Evolutionary conservation across 75 land plant species (phyloP), one percentile per base, ranked within the genome.

Genomic region (Chamaecyparis obtusa): DNA sequence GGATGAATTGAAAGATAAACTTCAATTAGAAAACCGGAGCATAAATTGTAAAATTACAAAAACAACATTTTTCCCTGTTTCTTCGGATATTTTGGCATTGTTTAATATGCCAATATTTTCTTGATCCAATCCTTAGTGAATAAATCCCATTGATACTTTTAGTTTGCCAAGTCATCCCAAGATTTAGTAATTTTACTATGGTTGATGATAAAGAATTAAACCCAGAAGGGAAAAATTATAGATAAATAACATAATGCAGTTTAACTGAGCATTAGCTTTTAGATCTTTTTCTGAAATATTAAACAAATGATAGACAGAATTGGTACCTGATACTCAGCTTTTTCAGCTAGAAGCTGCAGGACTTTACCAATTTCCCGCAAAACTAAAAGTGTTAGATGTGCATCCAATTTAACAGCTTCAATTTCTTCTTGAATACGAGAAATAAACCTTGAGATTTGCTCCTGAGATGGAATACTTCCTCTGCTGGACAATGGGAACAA

Each of bases 371-470:
- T 93, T 90, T 93, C 96, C 60, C 92, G 92, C 46, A 97, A 85
- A 55, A 96, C 99, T 86, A 97, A 92, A 85, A 98, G 94, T 16
- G 93, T 94, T 83, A 98, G 91, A 72, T 91, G 99, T 35, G 86
- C 93, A 94, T 98, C 94, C 44, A 92, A 72, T 79, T 96, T 95
- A 49, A 94, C 99, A 75, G 94, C 96, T 91, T 98, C 99, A 88
- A 98, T 91, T 89, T 98, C 99, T 87, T 98, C 99, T 87, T 96
- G 96, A 56, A 98, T 97, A 21, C 99, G 96, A 54, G 89, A 89
- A 54, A 97, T 85, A n/a, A 98, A 90, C 71, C 88, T 97, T 39
- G 96, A 90, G 27, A 98, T 94, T 67, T 95, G 99, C 43, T 98
- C 99, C 89, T 97, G 96, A 19, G 99, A 93, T 8, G 99, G 99